These are phyloP conservation scores for Collybiopsis luxurians DNA, from an alignment of 768 basidiomycete genomes.

Conservation along the genomic window DNA sequence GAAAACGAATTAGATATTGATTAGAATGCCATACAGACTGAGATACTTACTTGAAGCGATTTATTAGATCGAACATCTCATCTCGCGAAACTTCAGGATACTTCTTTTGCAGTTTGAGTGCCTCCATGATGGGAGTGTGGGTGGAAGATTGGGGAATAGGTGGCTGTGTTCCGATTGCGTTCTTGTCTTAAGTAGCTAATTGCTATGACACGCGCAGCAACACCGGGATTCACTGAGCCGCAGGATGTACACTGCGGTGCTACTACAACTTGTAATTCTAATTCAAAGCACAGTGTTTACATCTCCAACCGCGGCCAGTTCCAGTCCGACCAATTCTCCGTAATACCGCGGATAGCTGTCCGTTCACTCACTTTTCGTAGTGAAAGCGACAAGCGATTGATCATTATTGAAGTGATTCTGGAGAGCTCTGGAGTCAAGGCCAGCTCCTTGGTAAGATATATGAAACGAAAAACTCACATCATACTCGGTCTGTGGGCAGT, in stretches of 20 bases:
- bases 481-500: constrained; percentile 19
- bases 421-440: too few species aligned
- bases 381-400: constrained; percentile 25
- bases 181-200: too few species aligned
- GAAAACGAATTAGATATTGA: too few species aligned
- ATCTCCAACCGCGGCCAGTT: background rate
- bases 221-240: too few species aligned
- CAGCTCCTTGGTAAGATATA: too few species aligned
- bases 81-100: constrained; percentile 88
- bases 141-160: background rate
- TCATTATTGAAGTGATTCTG: constrained; percentile 28
- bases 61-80: constrained; percentile 94
- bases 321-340: background rate
- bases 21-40: too few species aligned
- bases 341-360: background rate
- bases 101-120: constrained; percentile 85
- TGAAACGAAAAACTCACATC: constrained; percentile 11
- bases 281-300: too few species aligned
- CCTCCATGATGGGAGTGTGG: constrained; percentile 55
- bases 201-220: too few species aligned
- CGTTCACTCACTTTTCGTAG: constrained; percentile 12
- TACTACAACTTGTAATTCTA: too few species aligned
- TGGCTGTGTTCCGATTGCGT: background rate
- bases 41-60: constrained; percentile 86
- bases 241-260: too few species aligned